Conservation (phyloP, 192 early-diverging fungal species). For the Chytriomyces sp. region DNA sequence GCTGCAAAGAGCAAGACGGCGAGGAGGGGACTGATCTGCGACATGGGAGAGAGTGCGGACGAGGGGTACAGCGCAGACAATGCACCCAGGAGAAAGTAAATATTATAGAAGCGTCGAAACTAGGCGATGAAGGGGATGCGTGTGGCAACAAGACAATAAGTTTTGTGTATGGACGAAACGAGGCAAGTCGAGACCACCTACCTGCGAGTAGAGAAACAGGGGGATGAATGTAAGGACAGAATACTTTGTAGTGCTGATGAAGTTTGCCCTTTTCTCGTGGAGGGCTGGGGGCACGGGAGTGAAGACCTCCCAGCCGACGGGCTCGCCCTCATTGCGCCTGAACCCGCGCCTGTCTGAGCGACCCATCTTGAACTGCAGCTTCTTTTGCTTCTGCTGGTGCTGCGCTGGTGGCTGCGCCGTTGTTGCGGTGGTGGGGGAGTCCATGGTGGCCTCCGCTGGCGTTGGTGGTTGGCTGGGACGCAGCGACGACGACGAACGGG, state of each 20-base stretch:
- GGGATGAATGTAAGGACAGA: conserved; percentile 88
- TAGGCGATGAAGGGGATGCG: conserved; percentile 31
- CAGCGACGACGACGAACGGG: too few relatives aligned
- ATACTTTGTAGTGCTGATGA: conserved; percentile 93
- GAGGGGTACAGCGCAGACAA: conserved; percentile 43
- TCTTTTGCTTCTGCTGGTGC: conserved; percentile 11
- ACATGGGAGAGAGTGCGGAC: conserved; percentile 38
- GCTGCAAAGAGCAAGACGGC: conserved; percentile 53
- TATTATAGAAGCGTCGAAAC: conserved; percentile 63
- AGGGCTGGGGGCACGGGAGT: conserved; percentile 9
- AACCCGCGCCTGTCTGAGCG: conserved; percentile 8
- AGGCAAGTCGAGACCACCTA: conserved; percentile 39
- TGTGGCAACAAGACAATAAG: conserved; percentile 33
- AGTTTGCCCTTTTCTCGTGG: conserved; percentile 52
- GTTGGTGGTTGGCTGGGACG: too few relatives aligned
- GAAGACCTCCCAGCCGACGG: conserved; percentile 22
- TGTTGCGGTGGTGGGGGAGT: background rate
- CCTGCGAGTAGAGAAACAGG: conserved; percentile 91
- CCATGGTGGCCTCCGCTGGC: too few relatives aligned
- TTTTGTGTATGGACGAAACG: conserved; percentile 12
- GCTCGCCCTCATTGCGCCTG: conserved; percentile 19
- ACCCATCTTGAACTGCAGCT: background rate
- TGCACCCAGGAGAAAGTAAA: conserved; percentile 63
- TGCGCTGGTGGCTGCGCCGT: background rate
- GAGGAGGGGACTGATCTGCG: conserved; percentile 52